Conservation (phyloP, 164 flowering plant species). For the Vitis amurensis region DNA sequence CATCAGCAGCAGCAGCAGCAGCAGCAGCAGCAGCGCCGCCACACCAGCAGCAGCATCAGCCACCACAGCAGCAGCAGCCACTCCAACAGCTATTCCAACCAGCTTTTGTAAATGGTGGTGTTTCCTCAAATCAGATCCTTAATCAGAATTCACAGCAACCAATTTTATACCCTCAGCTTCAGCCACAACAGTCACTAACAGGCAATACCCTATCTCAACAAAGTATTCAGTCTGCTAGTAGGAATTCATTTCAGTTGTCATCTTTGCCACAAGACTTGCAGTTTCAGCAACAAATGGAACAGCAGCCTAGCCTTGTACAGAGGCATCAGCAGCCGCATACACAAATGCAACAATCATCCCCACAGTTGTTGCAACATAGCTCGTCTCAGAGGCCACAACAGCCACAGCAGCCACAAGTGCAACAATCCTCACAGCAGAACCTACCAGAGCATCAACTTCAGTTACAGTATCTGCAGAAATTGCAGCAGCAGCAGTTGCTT, state of each 20-base stretch:
- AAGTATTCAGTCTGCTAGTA: conserved; percentile 28
- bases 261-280: conserved; percentile 61
- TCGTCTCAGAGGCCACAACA: conserved; percentile 34
- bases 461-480: conserved; percentile 67
- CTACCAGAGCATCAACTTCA: conserved; percentile 69
- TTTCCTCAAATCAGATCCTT: conserved; percentile 41
- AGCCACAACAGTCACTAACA: conserved; percentile 56
- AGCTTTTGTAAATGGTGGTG: conserved; percentile 29
- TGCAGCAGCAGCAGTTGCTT: conserved; percentile 61
- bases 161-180: conserved; percentile 48
- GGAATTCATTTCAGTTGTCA: conserved; percentile 38
- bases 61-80: conserved; percentile 18
- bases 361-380: conserved; percentile 42
- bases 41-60: conserved; percentile 19
- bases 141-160: conserved; percentile 55
- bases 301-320: conserved; percentile 45
- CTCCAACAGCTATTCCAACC: conserved; percentile 31
- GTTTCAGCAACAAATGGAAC: conserved; percentile 66
- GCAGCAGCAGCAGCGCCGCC: conserved; percentile 23
- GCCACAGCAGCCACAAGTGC: conserved; percentile 31
- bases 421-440: conserved; percentile 32
- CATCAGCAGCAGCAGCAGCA: conserved; percentile 20
- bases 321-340: conserved; percentile 55
- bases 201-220: conserved; percentile 46
- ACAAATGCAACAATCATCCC: conserved; percentile 52